These are phyloP conservation scores for Mercurialis annua DNA, from an alignment of 345 rosid genomes.

Conservation along the genomic window DNA sequence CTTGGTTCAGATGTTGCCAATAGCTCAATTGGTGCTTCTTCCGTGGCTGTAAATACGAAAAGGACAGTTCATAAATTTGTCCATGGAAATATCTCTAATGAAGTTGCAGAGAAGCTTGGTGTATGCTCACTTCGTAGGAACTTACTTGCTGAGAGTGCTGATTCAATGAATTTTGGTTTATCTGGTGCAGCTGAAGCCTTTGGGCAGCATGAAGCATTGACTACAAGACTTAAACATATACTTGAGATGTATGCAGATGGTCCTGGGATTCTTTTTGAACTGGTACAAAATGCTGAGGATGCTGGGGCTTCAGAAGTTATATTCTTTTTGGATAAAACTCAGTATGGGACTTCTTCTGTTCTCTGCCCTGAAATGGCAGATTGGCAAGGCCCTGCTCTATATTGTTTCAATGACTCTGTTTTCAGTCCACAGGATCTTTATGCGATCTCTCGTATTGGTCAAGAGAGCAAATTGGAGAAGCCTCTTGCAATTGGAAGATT, in stretches of 20 bases:
- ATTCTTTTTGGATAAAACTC: slow-evolving; percentile 90
- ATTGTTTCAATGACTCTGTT: slow-evolving; percentile 90
- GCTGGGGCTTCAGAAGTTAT: slow-evolving; percentile 93
- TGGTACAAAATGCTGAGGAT: slow-evolving; percentile 96
- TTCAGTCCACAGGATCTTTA: slow-evolving; percentile 92
- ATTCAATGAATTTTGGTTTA: slow-evolving; percentile 89
- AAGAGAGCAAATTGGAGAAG: slow-evolving; percentile 93
- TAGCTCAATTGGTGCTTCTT: slow-evolving; percentile 53
- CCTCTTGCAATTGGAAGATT: slow-evolving; percentile 95
- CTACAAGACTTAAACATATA: slow-evolving; percentile 93
- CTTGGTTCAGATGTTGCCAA: slow-evolving; percentile 63
- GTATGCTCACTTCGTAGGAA: slow-evolving; percentile 90
- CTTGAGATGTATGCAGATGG: slow-evolving; percentile 99
- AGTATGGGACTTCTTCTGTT: slow-evolving; percentile 91
- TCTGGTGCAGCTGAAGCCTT: slow-evolving; percentile 97
- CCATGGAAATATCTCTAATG: slow-evolving; percentile 90
- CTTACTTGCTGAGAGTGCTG: slow-evolving; percentile 96
- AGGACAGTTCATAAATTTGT: slow-evolving; percentile 71
- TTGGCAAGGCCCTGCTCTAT: slow-evolving; percentile 98
- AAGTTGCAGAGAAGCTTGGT: slow-evolving; percentile 93
- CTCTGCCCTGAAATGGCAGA: slow-evolving; percentile 98
- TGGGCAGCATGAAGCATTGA: slow-evolving; percentile 98
- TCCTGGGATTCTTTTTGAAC: slow-evolving; percentile 91
- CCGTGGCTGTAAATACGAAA: slow-evolving; percentile 52
- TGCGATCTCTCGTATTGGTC: slow-evolving; percentile 98